Conservation (phyloP, 805 yeast species). For the Metschnikowia dekortorum region DNA sequence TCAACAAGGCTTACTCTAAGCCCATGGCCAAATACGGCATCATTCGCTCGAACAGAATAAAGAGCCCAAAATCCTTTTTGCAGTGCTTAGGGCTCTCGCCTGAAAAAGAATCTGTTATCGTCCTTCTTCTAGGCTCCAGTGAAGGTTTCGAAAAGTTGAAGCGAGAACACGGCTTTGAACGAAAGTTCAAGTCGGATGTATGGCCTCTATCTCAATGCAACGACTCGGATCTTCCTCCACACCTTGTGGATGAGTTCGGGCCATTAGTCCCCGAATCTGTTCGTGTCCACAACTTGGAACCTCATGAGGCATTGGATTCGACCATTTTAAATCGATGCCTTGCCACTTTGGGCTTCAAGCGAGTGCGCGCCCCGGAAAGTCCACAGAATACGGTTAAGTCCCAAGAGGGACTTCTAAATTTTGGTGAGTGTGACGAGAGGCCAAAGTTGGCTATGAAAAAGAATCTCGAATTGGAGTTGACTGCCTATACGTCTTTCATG, state of each 20-base stretch:
- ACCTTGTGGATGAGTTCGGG: conserved; percentile 19
- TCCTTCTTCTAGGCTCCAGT: conserved; percentile 26
- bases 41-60: conserved; percentile 40
- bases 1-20: conserved; percentile 50
- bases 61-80: conserved; percentile 17
- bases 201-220: conserved; percentile 18
- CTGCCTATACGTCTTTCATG: conserved; percentile 50
- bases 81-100: conserved; percentile 24
- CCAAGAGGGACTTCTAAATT: not conserved
- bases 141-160: conserved; percentile 21
- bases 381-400: not conserved
- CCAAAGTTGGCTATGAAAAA: not conserved
- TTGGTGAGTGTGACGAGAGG: no score
- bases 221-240: conserved; percentile 25
- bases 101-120: conserved; percentile 16
- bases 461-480: conserved; percentile 31
- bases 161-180: conserved; percentile 16
- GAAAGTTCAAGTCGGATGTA: conserved; percentile 23
- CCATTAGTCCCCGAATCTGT: conserved; percentile 16
- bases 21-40: conserved; percentile 42
- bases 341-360: conserved; percentile 24
- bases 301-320: conserved; percentile 15
- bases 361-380: not conserved
- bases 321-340: conserved; percentile 21
- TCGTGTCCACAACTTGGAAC: conserved; percentile 14